Base-by-base conservation (phyloP, 1,284 basidiomycete species). In the Heterobasidion parviporum region DNA sequence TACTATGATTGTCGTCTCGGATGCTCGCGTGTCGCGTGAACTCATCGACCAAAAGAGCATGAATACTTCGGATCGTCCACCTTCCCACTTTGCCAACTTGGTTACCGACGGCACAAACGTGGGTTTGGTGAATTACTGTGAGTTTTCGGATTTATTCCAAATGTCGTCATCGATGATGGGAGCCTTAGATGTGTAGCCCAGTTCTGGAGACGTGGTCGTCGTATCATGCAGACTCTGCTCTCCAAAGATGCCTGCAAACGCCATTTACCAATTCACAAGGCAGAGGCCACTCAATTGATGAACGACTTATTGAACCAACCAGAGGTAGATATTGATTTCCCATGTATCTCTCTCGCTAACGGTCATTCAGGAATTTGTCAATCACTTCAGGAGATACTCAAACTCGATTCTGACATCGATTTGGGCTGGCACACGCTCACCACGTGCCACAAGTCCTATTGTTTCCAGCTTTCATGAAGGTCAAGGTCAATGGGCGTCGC, bases 391-490 rank as follows among this genome's bases (percentile, higher is more conserved):
- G 4, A 66, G 70, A 8, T 66, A 63, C 54, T 59, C 59, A 9
- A 60, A 62, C 48, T 72, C 70, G 14, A 57, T 63, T 32, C 64
- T 66, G 33, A 60, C 65, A 18, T 69, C 67, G 16, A 56, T 68
- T 10, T 49, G 68, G 12, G 69, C 63, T 44, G 71, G 71, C 18
- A 63, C 62, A 36, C 67, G 70, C 9, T 62, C 62, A 18, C 66
- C 69, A 2, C 62, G 63, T 43, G 65, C 63, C 54, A 58, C 63
- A 20, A 64, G 63, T 33, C 54, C 53, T 1, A 62, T 66, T 26
- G 26, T 26, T 26, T 26, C 1, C 26, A 26, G 26, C 2, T 18
- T 58, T 64, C 14, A 56, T 58, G 61, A 58, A 32, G 68, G 68
- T 53, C 67, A 64, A 56, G 55, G 67, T 41, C 57, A 62, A 18